A percentile compares a stretch with the other conserved stretches of the same genome.
These are phyloP conservation scores for Hypoxylon fuscum DNA, from an alignment of 495 filamentous ascomycete species.

Conservation along the genomic window DNA sequence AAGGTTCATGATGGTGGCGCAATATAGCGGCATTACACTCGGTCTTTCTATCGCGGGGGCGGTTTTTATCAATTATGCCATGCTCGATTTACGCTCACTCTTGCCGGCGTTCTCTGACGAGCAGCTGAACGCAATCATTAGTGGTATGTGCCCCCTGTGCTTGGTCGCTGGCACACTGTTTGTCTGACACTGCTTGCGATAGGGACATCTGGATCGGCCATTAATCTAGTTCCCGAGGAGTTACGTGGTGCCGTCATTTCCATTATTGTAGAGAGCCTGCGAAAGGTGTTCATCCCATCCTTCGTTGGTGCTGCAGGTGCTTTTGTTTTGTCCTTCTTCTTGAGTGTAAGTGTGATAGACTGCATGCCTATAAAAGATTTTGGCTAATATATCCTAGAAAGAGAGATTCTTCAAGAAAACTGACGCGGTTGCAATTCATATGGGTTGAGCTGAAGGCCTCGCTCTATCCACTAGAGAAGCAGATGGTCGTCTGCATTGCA, in stretches of 20 bases:
- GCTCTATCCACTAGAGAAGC: neutral
- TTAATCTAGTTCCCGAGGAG: neutral
- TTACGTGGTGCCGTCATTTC: neutral
- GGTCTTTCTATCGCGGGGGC: slow-evolving; percentile 58
- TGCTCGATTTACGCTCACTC: slow-evolving; percentile 13
- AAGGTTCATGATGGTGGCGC: slow-evolving; percentile 60
- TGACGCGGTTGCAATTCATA: neutral
- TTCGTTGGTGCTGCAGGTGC: neutral
- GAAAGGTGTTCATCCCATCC: neutral
- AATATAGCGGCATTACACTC: slow-evolving; percentile 55
- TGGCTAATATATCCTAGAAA: neutral
- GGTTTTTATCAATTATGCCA: slow-evolving; percentile 56
- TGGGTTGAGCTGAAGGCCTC: neutral
- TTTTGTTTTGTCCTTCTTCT: slow-evolving; percentile 1
- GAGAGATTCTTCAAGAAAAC: neutral
- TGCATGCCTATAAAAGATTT: neutral
- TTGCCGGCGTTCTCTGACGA: neutral
- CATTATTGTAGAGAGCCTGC: neutral
- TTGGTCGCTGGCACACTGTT: neutral
- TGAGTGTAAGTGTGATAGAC: neutral
- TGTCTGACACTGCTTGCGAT: neutral
- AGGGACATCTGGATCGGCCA: neutral
- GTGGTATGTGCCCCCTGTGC: neutral
- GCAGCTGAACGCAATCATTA: neutral
- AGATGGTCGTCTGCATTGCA: neutral